Base-by-base conservation (phyloP, 2,329 filamentous ascomycete genomes). In the Cadophora malorum region DNA sequence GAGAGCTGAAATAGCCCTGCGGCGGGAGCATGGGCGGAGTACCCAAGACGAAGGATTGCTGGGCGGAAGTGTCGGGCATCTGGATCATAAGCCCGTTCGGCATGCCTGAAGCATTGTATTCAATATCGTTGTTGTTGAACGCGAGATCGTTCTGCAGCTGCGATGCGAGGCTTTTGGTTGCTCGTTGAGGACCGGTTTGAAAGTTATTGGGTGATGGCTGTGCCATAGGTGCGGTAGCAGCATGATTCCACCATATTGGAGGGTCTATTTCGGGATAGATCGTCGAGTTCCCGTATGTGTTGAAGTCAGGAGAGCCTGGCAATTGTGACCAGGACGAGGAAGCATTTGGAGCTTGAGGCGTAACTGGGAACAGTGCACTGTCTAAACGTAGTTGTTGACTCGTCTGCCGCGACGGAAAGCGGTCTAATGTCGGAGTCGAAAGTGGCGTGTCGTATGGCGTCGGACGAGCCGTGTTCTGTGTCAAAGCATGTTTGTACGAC, bases 201-300 rank as follows among this genome's bases (percentile, higher is more conserved):
- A 73, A 72, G 2, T 63, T 64, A 9, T 64, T 71, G 9, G 76
- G 74, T 23, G 70, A 71, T 35, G 76, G 73, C 31, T 77, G 75
- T 8, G 73, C 74, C 60, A 75, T 66, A 28, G 74, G 72, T 23
- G 69, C 67, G 33, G 72, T 69, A 7, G 73, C 67, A n/a, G 74
- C 74, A 59, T 76, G 69, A 50, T 71, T 75, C 74, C 75, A 78
- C 75, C 75, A 77, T 16, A 77, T 28, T 41, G 75, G 70, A 21
- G 67, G 45, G 1, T 74, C 72, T 16, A 67, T 59, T 9, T 74
- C 71, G 1, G 65, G 49, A 49, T 65, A 70, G 19, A 67, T 64
- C 50, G 65, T 63, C 47, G 67, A 64, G 55, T 52, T 66, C 8
- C 64, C 50, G 63, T 66, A 71, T 19, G 56, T 64, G 55, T 66